A percentile compares a stretch with the other conserved stretches of the same genome.
Conservation (phyloP, 345 rosid genomes). For the Hirschfeldia incana region DNA sequence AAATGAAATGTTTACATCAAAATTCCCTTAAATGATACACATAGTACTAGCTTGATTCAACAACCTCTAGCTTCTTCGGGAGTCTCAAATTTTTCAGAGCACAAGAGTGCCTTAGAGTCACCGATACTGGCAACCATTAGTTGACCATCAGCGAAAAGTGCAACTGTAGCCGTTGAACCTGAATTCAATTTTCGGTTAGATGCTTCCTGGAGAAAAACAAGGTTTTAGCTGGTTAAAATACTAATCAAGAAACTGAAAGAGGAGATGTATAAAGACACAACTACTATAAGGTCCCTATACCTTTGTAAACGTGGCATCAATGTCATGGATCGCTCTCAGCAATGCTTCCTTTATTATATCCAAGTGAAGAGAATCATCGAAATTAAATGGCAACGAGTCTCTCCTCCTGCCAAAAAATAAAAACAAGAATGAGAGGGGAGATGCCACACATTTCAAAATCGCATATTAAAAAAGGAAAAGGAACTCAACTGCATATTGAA, state of each 20-base stretch:
- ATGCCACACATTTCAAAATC: too few relatives aligned
- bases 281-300: constrained; percentile 32
- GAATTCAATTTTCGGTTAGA: constrained; percentile 56
- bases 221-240: background rate
- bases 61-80: constrained; percentile 84
- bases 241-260: background rate
- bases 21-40: background rate
- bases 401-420: background rate
- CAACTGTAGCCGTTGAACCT: constrained; percentile 84
- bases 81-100: constrained; percentile 80
- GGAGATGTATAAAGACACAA: background rate
- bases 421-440: too few relatives aligned
- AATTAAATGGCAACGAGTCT: constrained; percentile 47
- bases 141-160: constrained; percentile 74
- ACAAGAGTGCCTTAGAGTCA: constrained; percentile 89
- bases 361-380: constrained; percentile 71
- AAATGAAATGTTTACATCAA: constrained; percentile 11
- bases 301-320: constrained; percentile 83
- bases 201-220: constrained; percentile 54
- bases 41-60: background rate
- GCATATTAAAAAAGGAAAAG: background rate
- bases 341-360: constrained; percentile 85
- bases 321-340: constrained; percentile 81
- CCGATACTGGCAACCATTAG: constrained; percentile 86
- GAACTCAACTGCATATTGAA: constrained; percentile 49